Conservation (phyloP, 305 asterid species). For the Solanum hybrid region DNA sequence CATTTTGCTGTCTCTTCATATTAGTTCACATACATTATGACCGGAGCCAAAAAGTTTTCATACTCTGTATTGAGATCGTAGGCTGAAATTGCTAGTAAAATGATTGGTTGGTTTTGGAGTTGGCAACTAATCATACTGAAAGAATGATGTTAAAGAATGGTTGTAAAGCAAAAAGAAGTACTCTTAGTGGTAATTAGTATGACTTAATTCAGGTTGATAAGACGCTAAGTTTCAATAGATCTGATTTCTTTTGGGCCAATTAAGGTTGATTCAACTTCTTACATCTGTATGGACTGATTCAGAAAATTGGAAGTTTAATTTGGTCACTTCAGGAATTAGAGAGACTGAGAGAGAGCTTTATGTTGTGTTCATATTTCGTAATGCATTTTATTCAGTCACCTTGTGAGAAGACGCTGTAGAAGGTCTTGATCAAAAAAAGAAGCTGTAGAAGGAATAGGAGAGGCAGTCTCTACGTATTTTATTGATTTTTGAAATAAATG, state of each 20-base stretch:
- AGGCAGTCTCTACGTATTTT: background rate
- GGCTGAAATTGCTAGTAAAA: background rate
- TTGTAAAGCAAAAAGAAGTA: background rate
- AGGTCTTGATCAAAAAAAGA: background rate
- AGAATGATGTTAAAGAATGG: background rate
- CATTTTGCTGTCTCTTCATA: background rate
- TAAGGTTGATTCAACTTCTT: background rate
- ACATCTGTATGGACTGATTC: slow-evolving; percentile 2
- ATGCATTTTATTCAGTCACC: background rate
- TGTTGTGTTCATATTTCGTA: background rate
- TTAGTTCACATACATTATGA: background rate
- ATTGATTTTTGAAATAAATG: background rate
- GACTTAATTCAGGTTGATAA: background rate
- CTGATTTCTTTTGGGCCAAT: background rate
- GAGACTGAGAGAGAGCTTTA: background rate
- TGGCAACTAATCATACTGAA: background rate
- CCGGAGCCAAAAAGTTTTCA: background rate
- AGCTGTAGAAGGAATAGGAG: background rate
- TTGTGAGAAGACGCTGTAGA: background rate
- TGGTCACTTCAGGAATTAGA: background rate
- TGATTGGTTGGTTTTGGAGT: background rate
- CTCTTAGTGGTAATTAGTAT: background rate
- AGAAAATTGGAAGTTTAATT: background rate
- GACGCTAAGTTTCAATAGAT: background rate
- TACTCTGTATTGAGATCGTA: background rate